Evolutionary conservation across 2,329 filamentous ascomycete genomes (phyloP), one percentile per base, ranked within the genome.

Genomic region (Apiospora sp.): DNA sequence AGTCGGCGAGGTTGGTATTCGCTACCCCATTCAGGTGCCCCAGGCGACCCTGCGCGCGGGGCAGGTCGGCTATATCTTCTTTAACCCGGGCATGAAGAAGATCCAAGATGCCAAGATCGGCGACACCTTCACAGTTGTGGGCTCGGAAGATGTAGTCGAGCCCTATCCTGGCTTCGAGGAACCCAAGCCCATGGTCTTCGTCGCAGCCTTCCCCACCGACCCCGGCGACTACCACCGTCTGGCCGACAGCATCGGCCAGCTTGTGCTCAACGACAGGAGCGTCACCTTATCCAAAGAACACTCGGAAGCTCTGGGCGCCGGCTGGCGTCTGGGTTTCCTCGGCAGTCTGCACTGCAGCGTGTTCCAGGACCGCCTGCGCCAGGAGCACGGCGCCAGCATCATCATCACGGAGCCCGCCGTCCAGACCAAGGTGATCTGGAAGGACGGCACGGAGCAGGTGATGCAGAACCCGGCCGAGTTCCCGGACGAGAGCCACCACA

Each of bases 281-380:
- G 94, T 99, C 44, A 98, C 95, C 3, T 86, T 98, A 67, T 93
- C 95, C 77, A 98, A 98, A 81, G 96, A 98, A 80, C 94, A 94
- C 37, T 98, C 95, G 0, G 95, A 98, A 79, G 96, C 96, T 0
- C 87, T 99, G 0, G 96, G 96, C 0, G 94, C 96, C 0, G 96
- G 96, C 2, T 99, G 96, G 92, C 92, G 96, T 67, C 85, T 99
- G 14, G 96, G 96, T 0, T 99, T 99, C 80, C 84, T 99, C 4
- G 96, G 96, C n/a, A 98, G 95, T 16, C 86, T 99, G 68, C 96
- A 99, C 82, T 98, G 96, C 84, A 98, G 95, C n/a, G 96, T 99
- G 5, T 99, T 99, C 78, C 95, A 99, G 83, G 96, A 99, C 82
- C 93, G 96, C 0, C 85, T 99, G 71, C 91, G 94, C 61, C 95